These are phyloP conservation scores for Ceratobasidium sp. DNA, from an alignment of 1,284 basidiomycete species.

Conservation along the genomic window DNA sequence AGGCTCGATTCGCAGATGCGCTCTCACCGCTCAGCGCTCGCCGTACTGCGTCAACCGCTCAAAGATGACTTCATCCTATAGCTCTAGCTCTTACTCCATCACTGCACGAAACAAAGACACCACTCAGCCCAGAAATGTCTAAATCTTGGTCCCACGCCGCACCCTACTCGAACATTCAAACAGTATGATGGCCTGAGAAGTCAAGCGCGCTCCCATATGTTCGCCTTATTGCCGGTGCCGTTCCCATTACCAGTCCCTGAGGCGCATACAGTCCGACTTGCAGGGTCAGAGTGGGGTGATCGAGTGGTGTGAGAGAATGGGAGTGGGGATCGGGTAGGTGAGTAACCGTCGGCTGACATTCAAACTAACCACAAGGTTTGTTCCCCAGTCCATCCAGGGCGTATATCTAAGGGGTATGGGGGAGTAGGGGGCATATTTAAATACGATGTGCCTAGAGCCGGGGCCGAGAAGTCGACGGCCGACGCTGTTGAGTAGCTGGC, in stretches of 20 bases:
- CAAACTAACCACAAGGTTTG: background rate
- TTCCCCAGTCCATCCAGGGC: background rate
- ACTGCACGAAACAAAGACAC: background rate
- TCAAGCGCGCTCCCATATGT: background rate
- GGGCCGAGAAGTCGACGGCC: background rate
- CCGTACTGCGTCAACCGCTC: slow-evolving; percentile 1
- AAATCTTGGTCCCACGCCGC: background rate
- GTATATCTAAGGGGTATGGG: background rate
- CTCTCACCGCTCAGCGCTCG: background rate
- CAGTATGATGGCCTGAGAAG: background rate
- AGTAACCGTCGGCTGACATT: background rate
- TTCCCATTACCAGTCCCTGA: background rate
- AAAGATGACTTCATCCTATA: background rate
- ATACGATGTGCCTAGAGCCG: slow-evolving; percentile 1
- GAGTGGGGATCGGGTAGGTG: background rate
- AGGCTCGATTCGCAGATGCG: slow-evolving; percentile 21
- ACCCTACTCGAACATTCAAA: background rate
- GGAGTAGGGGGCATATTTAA: background rate
- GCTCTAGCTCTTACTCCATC: background rate
- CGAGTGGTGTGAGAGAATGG: background rate
- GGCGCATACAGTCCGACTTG: background rate
- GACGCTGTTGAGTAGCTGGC: slow-evolving; percentile 16
- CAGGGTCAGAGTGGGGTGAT: background rate
- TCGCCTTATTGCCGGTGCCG: background rate
- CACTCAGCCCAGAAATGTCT: background rate